phyloP scores from a whole-genome alignment of 768 basidiomycete genomes.

The Podaxis sp. region DNA sequence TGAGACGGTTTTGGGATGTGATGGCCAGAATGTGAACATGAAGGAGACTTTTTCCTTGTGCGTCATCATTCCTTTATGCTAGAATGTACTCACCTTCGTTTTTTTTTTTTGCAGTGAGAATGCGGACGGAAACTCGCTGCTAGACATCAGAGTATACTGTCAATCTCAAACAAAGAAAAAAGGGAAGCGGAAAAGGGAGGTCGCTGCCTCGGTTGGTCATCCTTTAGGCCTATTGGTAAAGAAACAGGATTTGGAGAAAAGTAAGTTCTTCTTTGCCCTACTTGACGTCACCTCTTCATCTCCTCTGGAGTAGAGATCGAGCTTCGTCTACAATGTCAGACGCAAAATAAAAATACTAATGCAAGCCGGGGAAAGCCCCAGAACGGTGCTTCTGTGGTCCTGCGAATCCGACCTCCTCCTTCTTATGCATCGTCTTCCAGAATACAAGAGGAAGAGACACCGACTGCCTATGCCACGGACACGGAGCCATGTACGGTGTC shows the following conservation, averaged over 20 bases:
- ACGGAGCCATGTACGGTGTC: constrained; percentile 3
- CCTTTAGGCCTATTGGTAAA: constrained; percentile 54
- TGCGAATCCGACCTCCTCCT: constrained; percentile 24
- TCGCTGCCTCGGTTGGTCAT: constrained; percentile 47
- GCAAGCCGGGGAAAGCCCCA: constrained; percentile 42
- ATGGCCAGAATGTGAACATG: constrained; percentile 71
- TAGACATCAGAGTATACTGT: constrained; percentile 60
- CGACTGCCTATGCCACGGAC: constrained; percentile 1
- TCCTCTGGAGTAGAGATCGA: constrained; percentile 34
- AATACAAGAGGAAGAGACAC: neutral
- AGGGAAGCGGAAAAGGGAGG: constrained; percentile 50
- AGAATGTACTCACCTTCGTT: neutral
- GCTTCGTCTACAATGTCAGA: constrained; percentile 45
- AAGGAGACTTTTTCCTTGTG: constrained; percentile 56
- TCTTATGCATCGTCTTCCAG: constrained; percentile 7
- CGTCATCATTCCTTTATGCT: constrained; percentile 22
- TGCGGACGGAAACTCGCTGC: constrained; percentile 33
- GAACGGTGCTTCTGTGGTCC: constrained; percentile 33
- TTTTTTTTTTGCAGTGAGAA: constrained; percentile 36
- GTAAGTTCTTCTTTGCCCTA: constrained; percentile 31
- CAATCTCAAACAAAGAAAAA: constrained; percentile 65
- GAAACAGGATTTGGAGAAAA: constrained; percentile 43
- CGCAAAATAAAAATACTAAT: constrained; percentile 27
- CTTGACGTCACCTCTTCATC: constrained; percentile 1
- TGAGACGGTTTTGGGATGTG: constrained; percentile 60